Evolutionary conservation across 305 asterid genomes (phyloP).

Genomic region (Fraxinus velutina): DNA sequence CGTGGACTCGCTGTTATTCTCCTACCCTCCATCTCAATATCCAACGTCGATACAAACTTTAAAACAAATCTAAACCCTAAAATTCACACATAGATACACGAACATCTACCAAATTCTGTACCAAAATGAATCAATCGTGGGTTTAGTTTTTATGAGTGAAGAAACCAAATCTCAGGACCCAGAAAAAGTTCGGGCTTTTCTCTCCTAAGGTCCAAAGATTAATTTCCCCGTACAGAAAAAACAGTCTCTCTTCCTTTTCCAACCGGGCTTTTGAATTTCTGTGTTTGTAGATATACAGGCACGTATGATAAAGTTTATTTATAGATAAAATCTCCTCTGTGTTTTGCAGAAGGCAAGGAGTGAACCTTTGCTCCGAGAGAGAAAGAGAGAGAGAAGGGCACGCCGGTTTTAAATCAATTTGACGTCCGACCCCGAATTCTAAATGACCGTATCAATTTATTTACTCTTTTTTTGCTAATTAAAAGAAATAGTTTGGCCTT

Average conservation of each 20-base stretch:
- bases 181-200: neutral
- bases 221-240: neutral
- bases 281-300: neutral
- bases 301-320: neutral
- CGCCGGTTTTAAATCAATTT: neutral
- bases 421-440: neutral
- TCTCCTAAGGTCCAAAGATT: neutral
- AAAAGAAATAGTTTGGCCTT: neutral
- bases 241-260: neutral
- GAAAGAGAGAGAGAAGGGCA: neutral
- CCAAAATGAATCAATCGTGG: neutral
- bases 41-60: neutral
- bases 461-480: neutral
- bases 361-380: neutral
- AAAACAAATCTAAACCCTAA: neutral
- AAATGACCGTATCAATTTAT: neutral
- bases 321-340: neutral
- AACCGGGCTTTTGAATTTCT: neutral
- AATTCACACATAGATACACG: neutral
- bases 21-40: constrained; percentile 48
- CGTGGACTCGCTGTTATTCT: constrained; percentile 54
- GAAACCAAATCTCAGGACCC: constrained; percentile 4
- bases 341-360: neutral
- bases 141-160: neutral
- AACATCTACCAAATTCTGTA: neutral